phyloP scores from a whole-genome alignment of 345 rosid genomes.

The Erucastrum elatum region DNA sequence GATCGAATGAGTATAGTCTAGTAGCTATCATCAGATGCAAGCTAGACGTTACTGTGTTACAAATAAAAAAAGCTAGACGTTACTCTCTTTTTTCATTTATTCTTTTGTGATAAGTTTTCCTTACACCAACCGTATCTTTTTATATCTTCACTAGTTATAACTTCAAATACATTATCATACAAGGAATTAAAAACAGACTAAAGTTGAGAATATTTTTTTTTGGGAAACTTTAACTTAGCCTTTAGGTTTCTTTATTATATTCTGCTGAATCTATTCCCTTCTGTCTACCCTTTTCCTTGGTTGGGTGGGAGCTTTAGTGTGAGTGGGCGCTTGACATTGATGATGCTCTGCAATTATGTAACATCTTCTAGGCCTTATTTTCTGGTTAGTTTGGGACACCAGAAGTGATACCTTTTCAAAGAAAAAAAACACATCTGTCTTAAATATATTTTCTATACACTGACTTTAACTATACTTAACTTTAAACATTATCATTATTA shows the following conservation, averaged over 20 bases:
- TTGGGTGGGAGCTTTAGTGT: conserved; percentile 29
- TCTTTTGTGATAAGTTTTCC: not conserved
- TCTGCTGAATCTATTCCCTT: conserved; percentile 36
- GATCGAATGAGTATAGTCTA: not conserved
- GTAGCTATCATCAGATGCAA: not conserved
- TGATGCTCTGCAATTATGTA: conserved; percentile 12
- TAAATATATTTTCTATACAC: not conserved
- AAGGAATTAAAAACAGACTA: conserved; percentile 1
- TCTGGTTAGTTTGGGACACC: conserved; percentile 22
- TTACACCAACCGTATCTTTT: not conserved
- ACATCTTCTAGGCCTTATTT: conserved; percentile 16
- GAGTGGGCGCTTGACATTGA: conserved; percentile 26
- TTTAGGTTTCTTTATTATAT: conserved; percentile 37
- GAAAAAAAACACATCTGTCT: not conserved
- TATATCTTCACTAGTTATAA: conserved; percentile 15
- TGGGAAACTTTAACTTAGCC: conserved; percentile 26
- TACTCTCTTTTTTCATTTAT: not conserved
- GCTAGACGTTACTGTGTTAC: not conserved
- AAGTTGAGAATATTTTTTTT: not conserved
- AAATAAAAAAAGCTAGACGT: not conserved
- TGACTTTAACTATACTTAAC: no score
- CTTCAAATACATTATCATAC: not conserved
- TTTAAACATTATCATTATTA: not conserved
- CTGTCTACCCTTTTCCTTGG: conserved; percentile 9
- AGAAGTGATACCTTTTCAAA: conserved; percentile 1